Percentiles rank a stretch among this genome's conserved stretches.
phyloP scores from a whole-genome alignment of 2,329 filamentous ascomycete genomes.

The Chrysosphaeria jannelii region DNA sequence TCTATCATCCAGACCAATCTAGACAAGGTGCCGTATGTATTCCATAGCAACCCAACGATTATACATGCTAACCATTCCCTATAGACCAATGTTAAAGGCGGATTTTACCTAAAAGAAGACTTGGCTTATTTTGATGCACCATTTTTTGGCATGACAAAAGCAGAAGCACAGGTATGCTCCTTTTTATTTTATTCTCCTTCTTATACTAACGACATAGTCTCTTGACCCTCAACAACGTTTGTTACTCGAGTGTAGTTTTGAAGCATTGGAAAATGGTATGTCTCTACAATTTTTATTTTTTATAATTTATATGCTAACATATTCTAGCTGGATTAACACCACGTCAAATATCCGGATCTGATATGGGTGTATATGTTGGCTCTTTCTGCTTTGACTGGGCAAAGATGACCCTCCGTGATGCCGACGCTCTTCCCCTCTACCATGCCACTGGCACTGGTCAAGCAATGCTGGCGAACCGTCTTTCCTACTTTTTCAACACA shows the following conservation, averaged over 20 bases:
- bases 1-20: constrained; percentile 6
- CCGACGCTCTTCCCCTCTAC: constrained; percentile 4
- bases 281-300: not conserved
- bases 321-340: constrained; percentile 5
- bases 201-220: not conserved
- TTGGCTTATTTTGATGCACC: constrained; percentile 6
- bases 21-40: constrained; percentile 5
- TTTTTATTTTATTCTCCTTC: not conserved
- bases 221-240: constrained; percentile 5
- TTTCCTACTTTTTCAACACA: constrained; percentile 10
- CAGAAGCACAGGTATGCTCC: constrained; percentile 7
- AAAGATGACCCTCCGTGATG: constrained; percentile 4
- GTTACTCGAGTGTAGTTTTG: constrained; percentile 6
- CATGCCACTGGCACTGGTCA: constrained; percentile 7
- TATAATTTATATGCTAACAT: not conserved
- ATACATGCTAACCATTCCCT: constrained; percentile 1
- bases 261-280: constrained; percentile 6
- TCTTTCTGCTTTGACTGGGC: constrained; percentile 8
- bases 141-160: constrained; percentile 8
- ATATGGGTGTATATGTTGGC: constrained; percentile 5
- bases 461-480: constrained; percentile 9
- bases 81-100: constrained; percentile 9
- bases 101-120: constrained; percentile 7
- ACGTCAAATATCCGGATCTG: constrained; percentile 4
- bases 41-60: not conserved